Base-by-base conservation (phyloP, 305 asterid genomes). In the Plantago coronopus region DNA sequence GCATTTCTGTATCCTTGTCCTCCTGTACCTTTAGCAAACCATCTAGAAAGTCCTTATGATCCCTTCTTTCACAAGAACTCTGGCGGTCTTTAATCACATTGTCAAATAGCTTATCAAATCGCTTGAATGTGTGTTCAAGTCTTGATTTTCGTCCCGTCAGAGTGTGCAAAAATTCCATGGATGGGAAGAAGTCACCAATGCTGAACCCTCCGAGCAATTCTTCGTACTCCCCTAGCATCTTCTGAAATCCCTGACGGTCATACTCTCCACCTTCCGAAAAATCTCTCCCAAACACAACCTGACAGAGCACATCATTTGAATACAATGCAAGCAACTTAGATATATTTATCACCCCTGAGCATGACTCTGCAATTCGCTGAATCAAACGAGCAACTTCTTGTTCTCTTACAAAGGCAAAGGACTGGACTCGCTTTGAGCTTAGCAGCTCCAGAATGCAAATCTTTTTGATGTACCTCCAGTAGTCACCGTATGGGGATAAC, bases 131-230 rank as follows among this genome's bases (percentile, higher is more conserved):
- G 17, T 55, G 50, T 11, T 42, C 31, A 8, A 84, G 80, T 34
- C 93, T 68, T 3, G 74, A 53, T 68, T 74, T 78, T 25, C 51
- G 25, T 17, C 88, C 86, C 0, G 81, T 77, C 22, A 84, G 20
- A 23, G 34, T 66, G 37, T 84, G 84, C 69, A 84, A 2, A 51
- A 79, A 77, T n/a, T 79, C 88, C 79, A 81, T 63, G 1, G 80
- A 75, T 19, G 93, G 93, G 50, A 81, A 84, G 67, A 79, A 84
- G 59, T 84, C 93, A 14, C 88, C 93, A 5, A 78, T 2, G 48
- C 80, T 73, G 61, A 81, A 81, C 25, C 86, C 88, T 1, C 86
- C 88, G 6, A 81, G 82, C 57, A 84, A 37, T 5, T 66, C 76
- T 12, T 84, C 84, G 62, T 72, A 81, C 49, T 81, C 93, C 29